Conservation (phyloP, 140 eudicot species). For the Ambrosia hybrid region DNA sequence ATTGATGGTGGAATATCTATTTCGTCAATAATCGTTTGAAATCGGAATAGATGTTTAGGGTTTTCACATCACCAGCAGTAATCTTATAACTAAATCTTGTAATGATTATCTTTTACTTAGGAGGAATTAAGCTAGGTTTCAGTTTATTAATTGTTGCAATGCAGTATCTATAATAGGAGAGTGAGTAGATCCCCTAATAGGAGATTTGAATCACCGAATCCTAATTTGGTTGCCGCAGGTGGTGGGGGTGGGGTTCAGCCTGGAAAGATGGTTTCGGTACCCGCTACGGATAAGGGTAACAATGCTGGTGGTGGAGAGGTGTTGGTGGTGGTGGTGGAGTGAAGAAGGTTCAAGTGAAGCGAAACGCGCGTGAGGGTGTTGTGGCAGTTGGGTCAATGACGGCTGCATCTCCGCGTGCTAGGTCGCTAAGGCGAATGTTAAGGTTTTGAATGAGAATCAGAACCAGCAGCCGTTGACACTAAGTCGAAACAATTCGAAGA, state of each 20-base stretch:
- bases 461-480: conserved; percentile 45
- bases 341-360: conserved; percentile 79
- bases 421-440: conserved; percentile 44
- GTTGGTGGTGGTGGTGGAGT: conserved; percentile 28
- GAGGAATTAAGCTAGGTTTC: too few species aligned
- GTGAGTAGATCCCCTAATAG: conserved; percentile 93
- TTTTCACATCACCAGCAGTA: too few species aligned
- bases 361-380: conserved; percentile 52
- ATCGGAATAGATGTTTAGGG: too few species aligned
- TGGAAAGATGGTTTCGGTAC: conserved; percentile 90
- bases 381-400: conserved; percentile 17
- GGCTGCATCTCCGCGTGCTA: conserved; percentile 20
- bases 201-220: conserved; percentile 75
- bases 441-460: conserved; percentile 50
- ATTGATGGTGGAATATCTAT: too few species aligned
- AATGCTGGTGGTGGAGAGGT: conserved; percentile 41
- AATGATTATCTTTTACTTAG: too few species aligned
- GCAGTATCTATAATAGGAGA: conserved; percentile 37
- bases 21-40: too few species aligned
- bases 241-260: conserved; percentile 44
- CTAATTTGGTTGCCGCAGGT: conserved; percentile 4
- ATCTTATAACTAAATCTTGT: too few species aligned
- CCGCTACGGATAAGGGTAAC: conserved; percentile 70
- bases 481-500: conserved; percentile 76
- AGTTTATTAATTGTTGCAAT: too few species aligned